These are phyloP conservation scores for Emericellopsis cladophorae DNA, from an alignment of 2,329 filamentous ascomycete species.

Conservation along the genomic window DNA sequence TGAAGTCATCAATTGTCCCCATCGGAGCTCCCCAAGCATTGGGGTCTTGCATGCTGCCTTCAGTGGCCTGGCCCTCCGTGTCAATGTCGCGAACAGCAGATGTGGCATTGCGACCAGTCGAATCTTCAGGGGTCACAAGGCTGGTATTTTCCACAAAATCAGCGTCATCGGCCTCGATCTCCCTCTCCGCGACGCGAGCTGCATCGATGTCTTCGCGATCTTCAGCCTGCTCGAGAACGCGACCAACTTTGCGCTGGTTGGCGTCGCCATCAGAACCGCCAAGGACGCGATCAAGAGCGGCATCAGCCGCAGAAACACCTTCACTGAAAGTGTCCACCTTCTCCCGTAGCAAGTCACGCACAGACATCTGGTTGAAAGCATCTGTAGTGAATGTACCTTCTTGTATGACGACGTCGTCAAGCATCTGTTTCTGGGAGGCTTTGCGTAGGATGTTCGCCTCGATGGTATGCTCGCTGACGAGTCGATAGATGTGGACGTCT, in stretches of 20 bases:
- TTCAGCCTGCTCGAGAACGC: conserved; percentile 78
- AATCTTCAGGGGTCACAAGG: conserved; percentile 29
- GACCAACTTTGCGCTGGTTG: conserved; percentile 49
- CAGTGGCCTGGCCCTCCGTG: conserved; percentile 13
- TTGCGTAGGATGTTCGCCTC: conserved; percentile 97
- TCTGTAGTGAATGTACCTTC: conserved; percentile 97
- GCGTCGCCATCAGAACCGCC: conserved; percentile 38
- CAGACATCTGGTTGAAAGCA: conserved; percentile 73
- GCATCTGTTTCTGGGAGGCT: conserved; percentile 91
- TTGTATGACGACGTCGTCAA: conserved; percentile 96
- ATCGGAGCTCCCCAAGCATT: conserved; percentile 48
- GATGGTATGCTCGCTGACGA: conserved; percentile 88
- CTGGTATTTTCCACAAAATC: conserved; percentile 64
- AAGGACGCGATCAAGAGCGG: conserved; percentile 77
- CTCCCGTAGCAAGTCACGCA: conserved; percentile 54
- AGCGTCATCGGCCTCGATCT: conserved; percentile 74
- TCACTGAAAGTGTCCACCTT: conserved; percentile 34
- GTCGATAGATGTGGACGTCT: conserved; percentile 94
- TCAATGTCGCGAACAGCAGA: conserved; percentile 21
- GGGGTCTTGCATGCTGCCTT: conserved; percentile 17
- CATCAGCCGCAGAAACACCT: conserved; percentile 59
- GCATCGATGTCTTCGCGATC: conserved; percentile 86
- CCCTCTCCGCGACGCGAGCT: conserved; percentile 76
- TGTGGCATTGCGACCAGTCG: conserved; percentile 37
- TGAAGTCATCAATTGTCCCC: conserved; percentile 60